Conservation (phyloP, 345 rosid genomes). For the Hibiscus syriacus region DNA sequence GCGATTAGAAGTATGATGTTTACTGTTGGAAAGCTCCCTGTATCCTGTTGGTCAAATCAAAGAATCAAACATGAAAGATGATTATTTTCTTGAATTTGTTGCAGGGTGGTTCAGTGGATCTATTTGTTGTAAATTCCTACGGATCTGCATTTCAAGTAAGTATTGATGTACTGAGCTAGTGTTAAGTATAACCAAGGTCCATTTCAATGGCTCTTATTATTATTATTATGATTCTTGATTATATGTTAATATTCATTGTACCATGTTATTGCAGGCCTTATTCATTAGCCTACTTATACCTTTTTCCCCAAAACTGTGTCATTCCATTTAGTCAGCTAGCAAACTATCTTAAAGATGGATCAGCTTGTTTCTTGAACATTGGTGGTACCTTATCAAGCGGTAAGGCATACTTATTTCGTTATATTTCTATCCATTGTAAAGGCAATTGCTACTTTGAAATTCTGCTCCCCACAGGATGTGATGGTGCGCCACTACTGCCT, state of each 20-base stretch:
- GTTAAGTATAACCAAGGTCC: background rate
- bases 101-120: conserved; percentile 86
- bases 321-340: conserved; percentile 81
- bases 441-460: background rate
- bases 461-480: conserved; percentile 55
- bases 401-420: conserved; percentile 24
- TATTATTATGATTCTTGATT: conserved; percentile 6
- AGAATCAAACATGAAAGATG: background rate
- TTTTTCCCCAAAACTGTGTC: conserved; percentile 87
- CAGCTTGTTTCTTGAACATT: conserved; percentile 79
- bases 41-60: background rate
- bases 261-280: conserved; percentile 45
- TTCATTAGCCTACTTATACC: conserved; percentile 78
- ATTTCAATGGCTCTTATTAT: too few species aligned
- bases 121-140: conserved; percentile 81
- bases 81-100: conserved; percentile 15
- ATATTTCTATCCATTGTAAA: too few species aligned
- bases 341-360: conserved; percentile 74
- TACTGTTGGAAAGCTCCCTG: background rate
- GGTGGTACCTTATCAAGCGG: conserved; percentile 49
- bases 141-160: conserved; percentile 87
- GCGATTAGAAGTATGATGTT: conserved; percentile 47
- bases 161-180: background rate
- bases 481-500: conserved; percentile 88
- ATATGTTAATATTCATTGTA: conserved; percentile 9